These are phyloP conservation scores for Naematelia aurantialba DNA, from an alignment of 768 basidiomycete species.

Conservation along the genomic window DNA sequence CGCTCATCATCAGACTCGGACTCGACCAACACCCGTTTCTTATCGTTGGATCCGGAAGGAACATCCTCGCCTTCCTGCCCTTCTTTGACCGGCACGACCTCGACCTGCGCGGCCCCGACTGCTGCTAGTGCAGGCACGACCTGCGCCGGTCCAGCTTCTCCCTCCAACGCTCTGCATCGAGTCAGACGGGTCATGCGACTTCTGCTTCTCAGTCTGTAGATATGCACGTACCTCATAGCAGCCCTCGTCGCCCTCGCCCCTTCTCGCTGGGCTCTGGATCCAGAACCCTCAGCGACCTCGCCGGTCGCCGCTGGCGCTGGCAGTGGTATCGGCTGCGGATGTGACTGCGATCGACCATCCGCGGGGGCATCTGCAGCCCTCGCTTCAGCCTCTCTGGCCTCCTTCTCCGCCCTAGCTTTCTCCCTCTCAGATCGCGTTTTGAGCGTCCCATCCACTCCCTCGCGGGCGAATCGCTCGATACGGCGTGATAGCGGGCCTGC, in stretches of 20 bases:
- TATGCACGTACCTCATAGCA: not conserved
- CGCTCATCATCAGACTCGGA: slow-evolving; percentile 9
- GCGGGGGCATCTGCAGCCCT: not conserved
- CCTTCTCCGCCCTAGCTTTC: slow-evolving; percentile 11
- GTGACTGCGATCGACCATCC: not conserved
- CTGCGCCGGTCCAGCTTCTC: not conserved
- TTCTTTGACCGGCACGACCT: not conserved
- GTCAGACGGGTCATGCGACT: not conserved
- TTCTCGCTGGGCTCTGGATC: not conserved
- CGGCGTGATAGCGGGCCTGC: slow-evolving; percentile 10
- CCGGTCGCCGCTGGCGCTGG: too few species aligned
- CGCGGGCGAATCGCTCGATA: slow-evolving; percentile 11
- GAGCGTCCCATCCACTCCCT: slow-evolving; percentile 25
- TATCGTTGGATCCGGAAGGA: not conserved
- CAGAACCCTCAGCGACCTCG: too few species aligned
- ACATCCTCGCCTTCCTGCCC: not conserved
- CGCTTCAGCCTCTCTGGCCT: not conserved
- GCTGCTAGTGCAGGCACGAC: not conserved
- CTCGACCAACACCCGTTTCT: slow-evolving; percentile 9
- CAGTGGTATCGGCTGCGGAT: too few species aligned
- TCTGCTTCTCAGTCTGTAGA: too few species aligned
- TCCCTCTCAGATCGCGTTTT: slow-evolving; percentile 31
- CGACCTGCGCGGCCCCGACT: not conserved
- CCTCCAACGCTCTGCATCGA: not conserved
- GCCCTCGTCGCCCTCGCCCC: not conserved